Percentiles rank a stretch among this genome's conserved stretches.
These are phyloP conservation scores for Fonsecaea multimorphosa DNA, from an alignment of 2,329 filamentous ascomycete species.

Conservation along the genomic window DNA sequence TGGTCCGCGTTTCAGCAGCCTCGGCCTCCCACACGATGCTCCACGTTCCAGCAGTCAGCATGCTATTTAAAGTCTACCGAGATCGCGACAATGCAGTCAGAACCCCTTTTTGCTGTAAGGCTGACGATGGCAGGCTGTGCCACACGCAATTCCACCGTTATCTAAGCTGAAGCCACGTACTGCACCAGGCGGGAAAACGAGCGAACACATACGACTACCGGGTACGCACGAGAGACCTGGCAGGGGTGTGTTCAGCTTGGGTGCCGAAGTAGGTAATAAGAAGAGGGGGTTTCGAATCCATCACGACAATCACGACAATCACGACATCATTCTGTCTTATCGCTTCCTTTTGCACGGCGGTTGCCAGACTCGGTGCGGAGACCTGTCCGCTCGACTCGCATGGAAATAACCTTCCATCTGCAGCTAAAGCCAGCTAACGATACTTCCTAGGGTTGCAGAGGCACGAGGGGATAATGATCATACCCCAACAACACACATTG, in stretches of 20 bases:
- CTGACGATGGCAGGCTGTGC: constrained; percentile 10
- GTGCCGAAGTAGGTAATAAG: background rate
- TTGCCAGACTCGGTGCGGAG: background rate
- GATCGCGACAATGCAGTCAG: constrained; percentile 4
- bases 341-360: background rate
- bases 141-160: background rate
- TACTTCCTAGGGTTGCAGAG: background rate
- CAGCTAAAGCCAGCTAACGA: background rate
- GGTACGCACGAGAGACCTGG: background rate
- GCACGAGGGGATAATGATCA: background rate
- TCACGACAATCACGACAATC: constrained; percentile 4
- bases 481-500: background rate
- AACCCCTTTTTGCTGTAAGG: constrained; percentile 10
- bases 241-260: background rate
- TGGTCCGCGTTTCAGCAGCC: constrained; percentile 5
- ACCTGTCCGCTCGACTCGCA: background rate
- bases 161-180: background rate
- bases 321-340: background rate
- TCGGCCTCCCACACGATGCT: background rate
- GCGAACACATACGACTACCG: too few species aligned
- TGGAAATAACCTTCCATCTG: background rate
- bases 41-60: constrained; percentile 12
- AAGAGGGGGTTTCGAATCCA: background rate
- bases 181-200: background rate
- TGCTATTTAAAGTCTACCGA: constrained; percentile 20